Evolutionary conservation across 2,329 filamentous ascomycete genomes (phyloP).

Genomic region (Pezicula rhizophila): DNA sequence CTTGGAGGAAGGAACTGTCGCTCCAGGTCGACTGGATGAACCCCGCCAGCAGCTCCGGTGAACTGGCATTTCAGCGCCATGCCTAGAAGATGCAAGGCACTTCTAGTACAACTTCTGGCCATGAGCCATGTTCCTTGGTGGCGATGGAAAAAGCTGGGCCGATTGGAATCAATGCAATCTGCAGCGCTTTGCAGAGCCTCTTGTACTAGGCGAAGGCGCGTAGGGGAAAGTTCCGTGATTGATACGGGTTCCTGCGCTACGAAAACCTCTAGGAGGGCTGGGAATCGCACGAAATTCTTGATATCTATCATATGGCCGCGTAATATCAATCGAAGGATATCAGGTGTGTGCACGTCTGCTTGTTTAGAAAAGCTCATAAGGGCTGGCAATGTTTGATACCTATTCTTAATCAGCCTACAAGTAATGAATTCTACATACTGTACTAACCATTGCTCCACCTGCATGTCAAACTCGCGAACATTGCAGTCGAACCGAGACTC

Average conservation of each 20-base stretch:
- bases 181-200: not conserved
- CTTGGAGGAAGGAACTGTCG: not conserved
- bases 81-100: not conserved
- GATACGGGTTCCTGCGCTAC: not conserved
- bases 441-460: not conserved
- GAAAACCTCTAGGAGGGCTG: not conserved
- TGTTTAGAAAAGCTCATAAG: not conserved
- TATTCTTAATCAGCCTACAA: not conserved
- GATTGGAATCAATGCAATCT: slow-evolving; percentile 1
- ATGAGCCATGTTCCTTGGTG: slow-evolving; percentile 2
- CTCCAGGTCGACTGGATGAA: not conserved
- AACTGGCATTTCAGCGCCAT: not conserved
- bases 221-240: not conserved
- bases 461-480: not conserved
- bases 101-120: not conserved
- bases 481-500: not conserved
- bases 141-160: not conserved
- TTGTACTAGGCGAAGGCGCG: not conserved
- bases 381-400: slow-evolving; percentile 1
- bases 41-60: not conserved
- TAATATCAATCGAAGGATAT: not conserved
- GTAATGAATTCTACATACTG: not conserved
- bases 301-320: not conserved
- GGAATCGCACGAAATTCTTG: not conserved
- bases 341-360: not conserved